Conservation (phyloP, 2,329 filamentous ascomycete species). For the Fusarium avenaceum region DNA sequence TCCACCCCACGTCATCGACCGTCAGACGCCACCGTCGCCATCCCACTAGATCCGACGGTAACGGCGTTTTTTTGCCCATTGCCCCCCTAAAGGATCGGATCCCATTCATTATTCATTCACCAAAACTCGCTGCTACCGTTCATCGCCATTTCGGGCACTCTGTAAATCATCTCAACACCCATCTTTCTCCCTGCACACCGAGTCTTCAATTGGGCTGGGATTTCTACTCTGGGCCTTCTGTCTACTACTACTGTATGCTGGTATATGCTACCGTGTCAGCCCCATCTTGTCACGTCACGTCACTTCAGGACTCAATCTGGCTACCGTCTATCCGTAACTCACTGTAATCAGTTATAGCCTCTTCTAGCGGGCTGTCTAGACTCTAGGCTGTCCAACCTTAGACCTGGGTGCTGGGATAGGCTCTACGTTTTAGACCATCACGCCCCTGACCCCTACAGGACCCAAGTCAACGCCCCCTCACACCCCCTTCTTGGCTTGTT, state of each 20-base stretch:
- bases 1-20: conserved; percentile 45
- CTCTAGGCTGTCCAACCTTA: not conserved
- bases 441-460: conserved; percentile 21
- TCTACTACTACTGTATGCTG: too few species aligned
- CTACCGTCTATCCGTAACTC: conserved; percentile 19
- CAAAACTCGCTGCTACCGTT: conserved; percentile 32
- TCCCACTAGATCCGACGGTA: conserved; percentile 33
- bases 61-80: conserved; percentile 29
- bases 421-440: conserved; percentile 27
- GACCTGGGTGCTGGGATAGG: not conserved
- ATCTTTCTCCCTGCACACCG: not conserved
- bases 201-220: too few species aligned
- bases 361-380: conserved; percentile 2
- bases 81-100: not conserved
- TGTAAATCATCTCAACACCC: not conserved
- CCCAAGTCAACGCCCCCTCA: conserved; percentile 13
- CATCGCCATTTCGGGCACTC: conserved; percentile 19
- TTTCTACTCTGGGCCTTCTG: too few species aligned
- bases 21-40: conserved; percentile 45
- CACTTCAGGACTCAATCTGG: conserved; percentile 16
- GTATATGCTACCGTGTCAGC: not conserved
- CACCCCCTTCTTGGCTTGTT: conserved; percentile 43
- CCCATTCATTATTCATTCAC: not conserved
- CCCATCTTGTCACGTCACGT: conserved; percentile 5
- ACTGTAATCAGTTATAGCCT: conserved; percentile 7